Percentiles rank a stretch among this genome's conserved stretches.
Conservation (phyloP, 805 yeast species). For the Starmera pachycereana region DNA sequence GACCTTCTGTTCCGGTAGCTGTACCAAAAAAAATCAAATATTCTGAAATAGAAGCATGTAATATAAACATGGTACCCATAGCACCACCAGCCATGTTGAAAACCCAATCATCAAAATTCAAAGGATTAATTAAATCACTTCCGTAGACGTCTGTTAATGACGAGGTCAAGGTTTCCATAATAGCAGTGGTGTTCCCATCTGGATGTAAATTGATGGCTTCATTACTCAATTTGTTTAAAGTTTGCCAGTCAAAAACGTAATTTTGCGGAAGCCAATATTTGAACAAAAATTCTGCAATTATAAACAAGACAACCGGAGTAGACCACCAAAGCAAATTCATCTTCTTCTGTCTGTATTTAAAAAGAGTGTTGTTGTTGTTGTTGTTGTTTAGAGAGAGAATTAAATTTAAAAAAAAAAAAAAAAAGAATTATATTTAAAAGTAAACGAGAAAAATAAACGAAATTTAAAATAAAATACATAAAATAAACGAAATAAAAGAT, state of each 20-base stretch:
- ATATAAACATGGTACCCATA: slow-evolving; percentile 91
- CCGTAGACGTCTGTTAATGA: slow-evolving; percentile 60
- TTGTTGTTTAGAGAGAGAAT: too few species aligned
- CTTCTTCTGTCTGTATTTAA: neutral
- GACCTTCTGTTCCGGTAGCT: slow-evolving; percentile 94
- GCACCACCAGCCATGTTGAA: slow-evolving; percentile 98
- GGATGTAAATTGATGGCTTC: slow-evolving; percentile 43
- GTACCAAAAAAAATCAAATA: slow-evolving; percentile 90
- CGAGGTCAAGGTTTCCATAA: slow-evolving; percentile 53
- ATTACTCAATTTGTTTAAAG: slow-evolving; percentile 47
- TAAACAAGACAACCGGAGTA: slow-evolving; percentile 20
- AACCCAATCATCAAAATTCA: slow-evolving; percentile 79
- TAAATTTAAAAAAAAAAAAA: too few species aligned
- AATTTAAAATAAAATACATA: too few species aligned
- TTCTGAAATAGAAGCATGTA: slow-evolving; percentile 91
- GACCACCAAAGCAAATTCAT: slow-evolving; percentile 15
- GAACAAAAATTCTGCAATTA: slow-evolving; percentile 31
- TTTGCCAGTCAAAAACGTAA: slow-evolving; percentile 61
- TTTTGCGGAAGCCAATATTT: slow-evolving; percentile 58
- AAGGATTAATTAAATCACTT: slow-evolving; percentile 56
- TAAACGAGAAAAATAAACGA: too few species aligned
- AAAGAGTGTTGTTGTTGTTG: too few species aligned
- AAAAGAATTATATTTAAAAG: too few species aligned
- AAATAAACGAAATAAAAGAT: too few species aligned
- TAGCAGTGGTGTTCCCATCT: slow-evolving; percentile 48